Base-by-base conservation (phyloP, 257 asterid species). In the Penstemon newberryi region DNA sequence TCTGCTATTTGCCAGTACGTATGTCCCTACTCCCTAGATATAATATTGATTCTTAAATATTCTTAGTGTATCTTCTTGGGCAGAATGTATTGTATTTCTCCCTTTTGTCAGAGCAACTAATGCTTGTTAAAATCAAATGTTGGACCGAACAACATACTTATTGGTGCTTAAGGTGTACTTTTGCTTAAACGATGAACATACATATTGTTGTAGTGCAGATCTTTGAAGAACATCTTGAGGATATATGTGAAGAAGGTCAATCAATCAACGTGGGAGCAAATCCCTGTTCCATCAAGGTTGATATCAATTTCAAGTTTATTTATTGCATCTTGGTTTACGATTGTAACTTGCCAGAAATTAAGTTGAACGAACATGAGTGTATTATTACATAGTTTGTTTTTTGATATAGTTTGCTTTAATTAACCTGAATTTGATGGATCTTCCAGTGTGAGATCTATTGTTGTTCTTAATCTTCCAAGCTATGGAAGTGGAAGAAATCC, bases 401-500 rank as follows among this genome's bases (percentile, higher is more conserved):
- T 70, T 9, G 60, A 12, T 69, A 42, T 55, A 69, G 15, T 62
- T 58, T 69, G 56, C 66, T 64, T 44, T 41, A 19, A 36, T 41
- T 69, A 57, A 70, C 80, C 61, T 54, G 56, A 74, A 63, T 45
- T 46, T 25, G 56, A 46, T 73, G 69, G 56, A 19, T 40, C n/a
- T 42, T 72, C 70, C 85, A 90, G 99, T 74, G 99, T 93, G 79
- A 87, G 99, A 81, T 93, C 97, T 58, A 62, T 93, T 8, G 99
- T 93, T 46, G 92, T 92, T 74, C 82, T 93, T 69, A 93, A 90
- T 75, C 98, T 90, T 72, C 96, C 97, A 11, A 90, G 96, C 84
- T 90, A 90, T 75, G 97, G 90, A 79, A 88, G 97, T 90, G 97
- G 97, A 73, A 85, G 97, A 83, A 86, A 90, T 80, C 96, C 97